Evolutionary conservation across 2,329 filamentous ascomycete species (phyloP), one percentile per base, ranked within the genome.

Genomic region (Raffaelea arxii): DNA sequence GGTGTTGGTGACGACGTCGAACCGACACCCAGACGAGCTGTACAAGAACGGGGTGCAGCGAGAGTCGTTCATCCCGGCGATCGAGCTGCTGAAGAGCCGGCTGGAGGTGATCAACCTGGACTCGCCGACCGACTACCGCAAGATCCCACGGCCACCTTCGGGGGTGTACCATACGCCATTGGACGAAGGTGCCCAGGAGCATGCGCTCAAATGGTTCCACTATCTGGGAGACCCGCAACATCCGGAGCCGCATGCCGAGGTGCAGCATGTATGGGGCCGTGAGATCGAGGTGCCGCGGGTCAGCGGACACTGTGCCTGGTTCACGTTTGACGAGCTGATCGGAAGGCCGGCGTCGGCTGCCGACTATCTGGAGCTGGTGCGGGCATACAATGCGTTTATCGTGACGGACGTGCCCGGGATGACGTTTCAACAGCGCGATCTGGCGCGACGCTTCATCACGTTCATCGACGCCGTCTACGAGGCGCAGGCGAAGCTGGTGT

Each of bases 31-130:
- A 0, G 82, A 94, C 58, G 91, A 98, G 50, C 76, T 98, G 7
- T 98, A 98, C 73, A 95, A 92, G 65, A 98, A 98, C 62, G 92
- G 92, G 47, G 91, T 98, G 53, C 92, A 98, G 67, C 82, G 92
- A 49, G 84, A 94, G 55, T 94, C 87, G 6, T 98, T 98, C 62
- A 78, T 98, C 43, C 92, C 92, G 0, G 94, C 91, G 54, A 98
- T 98, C 60, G 84, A 90, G 52, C 81, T 98, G 4, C 80, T 98
- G 39, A 91, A 96, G 63, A 77, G 74, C 35, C 80, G 83, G 3
- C 77, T 98, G 9, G 82, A 86, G 46, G 87, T 97, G 41, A 86
- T 98, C 57, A 96, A 96, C 65, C 81, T 98, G 49, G 86, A 98
- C 68, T 95, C 89, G 2, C 82, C 84, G 4, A 98, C 90, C 32